Conservation (phyloP, 225 moss, liverwort and hornwort species). For the Physcomitrellopsis africana region DNA sequence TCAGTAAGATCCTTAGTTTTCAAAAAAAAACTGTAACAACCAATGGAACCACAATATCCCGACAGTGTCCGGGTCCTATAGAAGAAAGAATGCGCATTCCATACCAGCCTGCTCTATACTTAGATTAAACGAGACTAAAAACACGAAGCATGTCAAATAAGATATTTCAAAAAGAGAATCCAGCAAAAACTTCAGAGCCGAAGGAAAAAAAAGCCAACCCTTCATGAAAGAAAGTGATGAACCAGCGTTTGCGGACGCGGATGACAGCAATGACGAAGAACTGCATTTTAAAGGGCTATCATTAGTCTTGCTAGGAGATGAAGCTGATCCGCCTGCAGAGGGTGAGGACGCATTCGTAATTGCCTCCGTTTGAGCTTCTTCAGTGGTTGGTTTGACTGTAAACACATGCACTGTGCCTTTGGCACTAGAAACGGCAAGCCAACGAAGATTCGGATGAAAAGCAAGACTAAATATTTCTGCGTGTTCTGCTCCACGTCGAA, state of each 20-base stretch:
- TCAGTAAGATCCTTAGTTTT: background rate
- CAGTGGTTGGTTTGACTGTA: constrained; percentile 43
- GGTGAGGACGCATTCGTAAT: constrained; percentile 18
- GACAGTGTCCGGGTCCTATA: no score
- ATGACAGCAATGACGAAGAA: constrained; percentile 43
- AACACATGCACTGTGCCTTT: constrained; percentile 87
- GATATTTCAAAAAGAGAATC: no score
- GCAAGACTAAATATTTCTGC: constrained; percentile 76
- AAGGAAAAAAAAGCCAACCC: constrained; percentile 38
- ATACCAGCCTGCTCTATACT: no score
- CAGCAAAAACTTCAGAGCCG: no score
- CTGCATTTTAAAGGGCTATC: constrained; percentile 5
- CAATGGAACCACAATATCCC: no score
- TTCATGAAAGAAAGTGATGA: constrained; percentile 84
- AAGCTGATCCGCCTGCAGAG: background rate
- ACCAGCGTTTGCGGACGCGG: constrained; percentile 70
- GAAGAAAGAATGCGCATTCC: no score
- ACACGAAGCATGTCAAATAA: no score
- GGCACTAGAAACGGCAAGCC: constrained; percentile 77
- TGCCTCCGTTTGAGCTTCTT: constrained; percentile 44
- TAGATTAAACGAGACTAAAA: no score
- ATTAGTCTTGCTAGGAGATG: constrained; percentile 18
- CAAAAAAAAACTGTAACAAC: no score
- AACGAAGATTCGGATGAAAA: constrained; percentile 58
- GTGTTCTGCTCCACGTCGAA: constrained; percentile 75